phyloP scores from a whole-genome alignment of 306 rosid genomes.

The Cucumis hystrix region DNA sequence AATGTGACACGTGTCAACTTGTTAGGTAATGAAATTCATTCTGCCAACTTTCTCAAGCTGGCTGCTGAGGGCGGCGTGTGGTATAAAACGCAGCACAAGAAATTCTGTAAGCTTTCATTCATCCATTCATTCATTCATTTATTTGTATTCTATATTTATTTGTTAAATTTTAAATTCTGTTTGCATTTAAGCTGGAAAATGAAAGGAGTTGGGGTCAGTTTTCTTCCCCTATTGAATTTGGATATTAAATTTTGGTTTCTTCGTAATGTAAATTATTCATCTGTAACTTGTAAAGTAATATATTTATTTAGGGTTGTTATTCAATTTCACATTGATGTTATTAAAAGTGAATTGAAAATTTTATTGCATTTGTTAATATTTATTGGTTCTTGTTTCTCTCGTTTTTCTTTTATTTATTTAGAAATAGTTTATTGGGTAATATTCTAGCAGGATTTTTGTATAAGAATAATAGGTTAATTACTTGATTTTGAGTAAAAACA shows the following conservation, averaged over 20 bases:
- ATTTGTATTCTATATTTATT: background rate
- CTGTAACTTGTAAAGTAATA: background rate
- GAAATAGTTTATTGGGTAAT: too few relatives aligned
- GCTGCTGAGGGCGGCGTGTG: slow-evolving; percentile 2
- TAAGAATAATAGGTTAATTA: too few relatives aligned
- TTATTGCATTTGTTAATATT: background rate
- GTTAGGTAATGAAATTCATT: background rate
- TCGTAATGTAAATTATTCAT: background rate
- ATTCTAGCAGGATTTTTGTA: too few relatives aligned
- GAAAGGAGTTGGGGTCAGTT: background rate
- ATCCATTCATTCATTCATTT: background rate
- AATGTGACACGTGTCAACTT: background rate
- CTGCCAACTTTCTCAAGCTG: slow-evolving; percentile 2
- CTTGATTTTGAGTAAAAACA: too few relatives aligned
- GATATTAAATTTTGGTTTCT: background rate
- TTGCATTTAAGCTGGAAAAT: background rate
- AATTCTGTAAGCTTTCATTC: background rate
- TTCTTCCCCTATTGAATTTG: background rate
- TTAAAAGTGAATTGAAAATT: background rate
- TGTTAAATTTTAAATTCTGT: background rate
- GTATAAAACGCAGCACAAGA: background rate
- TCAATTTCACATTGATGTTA: background rate
- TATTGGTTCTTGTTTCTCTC: background rate
- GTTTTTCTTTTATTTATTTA: too few relatives aligned
- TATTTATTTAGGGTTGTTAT: background rate